phyloP scores from a whole-genome alignment of 1,139 yeast species.

The Geotrichum histeridarum region DNA sequence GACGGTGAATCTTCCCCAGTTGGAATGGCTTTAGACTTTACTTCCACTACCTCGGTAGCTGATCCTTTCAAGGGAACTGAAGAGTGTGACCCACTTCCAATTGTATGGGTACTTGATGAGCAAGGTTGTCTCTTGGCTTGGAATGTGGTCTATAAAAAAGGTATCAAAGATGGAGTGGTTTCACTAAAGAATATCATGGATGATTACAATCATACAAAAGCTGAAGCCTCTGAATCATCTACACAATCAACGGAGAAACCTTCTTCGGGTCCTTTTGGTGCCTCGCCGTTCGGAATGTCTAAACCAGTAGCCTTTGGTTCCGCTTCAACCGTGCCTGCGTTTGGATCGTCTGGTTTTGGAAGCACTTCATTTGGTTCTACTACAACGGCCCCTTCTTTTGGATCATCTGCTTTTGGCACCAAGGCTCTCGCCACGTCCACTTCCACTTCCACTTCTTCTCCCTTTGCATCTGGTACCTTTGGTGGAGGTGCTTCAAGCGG shows the following conservation, averaged over 20 bases:
- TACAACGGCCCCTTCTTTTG: background rate
- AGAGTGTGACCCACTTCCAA: constrained; percentile 51
- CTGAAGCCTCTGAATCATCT: background rate
- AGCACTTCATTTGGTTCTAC: background rate
- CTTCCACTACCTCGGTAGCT: constrained; percentile 42
- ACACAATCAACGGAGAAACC: background rate
- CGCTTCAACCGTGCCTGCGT: background rate
- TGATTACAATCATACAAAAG: constrained; percentile 2
- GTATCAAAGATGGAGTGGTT: constrained; percentile 22
- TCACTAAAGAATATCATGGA: constrained; percentile 13
- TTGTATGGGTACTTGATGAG: constrained; percentile 56
- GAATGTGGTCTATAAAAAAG: constrained; percentile 48
- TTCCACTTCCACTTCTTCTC: background rate
- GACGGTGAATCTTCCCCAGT: constrained; percentile 62
- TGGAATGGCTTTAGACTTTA: constrained; percentile 61
- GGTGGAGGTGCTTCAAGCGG: background rate
- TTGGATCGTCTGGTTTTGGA: background rate
- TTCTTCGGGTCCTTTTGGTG: background rate
- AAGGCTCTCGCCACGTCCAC: background rate
- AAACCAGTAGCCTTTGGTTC: background rate
- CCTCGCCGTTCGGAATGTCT: background rate
- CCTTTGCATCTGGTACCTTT: background rate
- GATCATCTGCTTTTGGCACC: background rate
- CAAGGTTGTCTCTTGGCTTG: constrained; percentile 59
- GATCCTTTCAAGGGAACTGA: constrained; percentile 60